Base-by-base conservation (phyloP, 148 eudicot genomes). In the Rhododendron griersonianum region DNA sequence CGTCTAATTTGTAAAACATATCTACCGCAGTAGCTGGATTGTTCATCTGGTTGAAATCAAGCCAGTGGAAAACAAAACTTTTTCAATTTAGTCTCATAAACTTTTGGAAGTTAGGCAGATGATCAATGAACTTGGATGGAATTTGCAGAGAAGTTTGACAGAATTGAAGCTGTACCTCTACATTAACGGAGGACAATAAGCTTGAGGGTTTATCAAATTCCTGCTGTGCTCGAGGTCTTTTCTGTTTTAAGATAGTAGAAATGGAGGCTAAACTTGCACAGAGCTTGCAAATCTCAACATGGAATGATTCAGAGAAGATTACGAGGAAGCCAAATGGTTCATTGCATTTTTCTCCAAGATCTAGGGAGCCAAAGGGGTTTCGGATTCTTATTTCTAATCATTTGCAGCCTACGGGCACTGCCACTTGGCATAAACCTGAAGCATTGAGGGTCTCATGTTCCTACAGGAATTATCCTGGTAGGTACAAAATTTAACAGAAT, bases 191-290 rank as follows among this genome's bases (percentile, higher is more conserved):
- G 83, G 73, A 78, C 51, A 21, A 11, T 19, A 53, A 63, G 50
- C 51, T 81, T 63, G 57, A 80, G 51, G 47, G 9, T 80, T 65
- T 23, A 21, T 53, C 37, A 47, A 79, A 18, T 63, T 30, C 47
- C 25, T 83, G 14, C 21, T 37, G 39, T n/a, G 19, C 53, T 63
- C 81, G 25, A 57, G 50, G 7, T 45, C 81, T 50, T 87, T 86
- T 39, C 81, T 67, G 88, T 85, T 48, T 85, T 50, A 53, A 77
- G 39, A 25, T 16, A 53, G 73, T 47, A 82, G 28, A 28, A 73
- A 90, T 96, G 96, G 96, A 91, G 87, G 91, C 92, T 67, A 88
- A 89, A 85, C 57, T 92, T 87, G 83, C 89, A 3, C 93, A 91
- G 61, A 89, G 91, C 78, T 84, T 88, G 87, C 92, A 89, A 81